These are phyloP conservation scores for Erythrophleum ivorense DNA, from an alignment of 331 rosid species.

Conservation along the genomic window DNA sequence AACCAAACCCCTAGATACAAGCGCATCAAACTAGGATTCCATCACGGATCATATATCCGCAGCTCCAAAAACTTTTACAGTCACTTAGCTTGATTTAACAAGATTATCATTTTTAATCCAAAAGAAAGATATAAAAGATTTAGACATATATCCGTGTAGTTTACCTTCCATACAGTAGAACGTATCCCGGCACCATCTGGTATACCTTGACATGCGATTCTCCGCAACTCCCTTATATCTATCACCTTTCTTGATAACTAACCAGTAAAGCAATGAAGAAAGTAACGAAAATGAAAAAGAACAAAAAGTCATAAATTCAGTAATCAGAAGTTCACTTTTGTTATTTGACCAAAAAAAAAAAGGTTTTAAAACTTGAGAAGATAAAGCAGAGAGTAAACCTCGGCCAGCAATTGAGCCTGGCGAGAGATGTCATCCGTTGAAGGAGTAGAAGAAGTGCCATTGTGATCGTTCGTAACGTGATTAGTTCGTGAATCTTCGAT, in stretches of 20 bases:
- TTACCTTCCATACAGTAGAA: constrained; percentile 92
- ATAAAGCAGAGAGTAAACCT: constrained; percentile 47
- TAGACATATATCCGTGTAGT: background rate
- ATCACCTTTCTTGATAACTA: constrained; percentile 82
- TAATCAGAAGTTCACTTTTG: background rate
- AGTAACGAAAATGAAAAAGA: constrained; percentile 11
- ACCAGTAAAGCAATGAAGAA: background rate
- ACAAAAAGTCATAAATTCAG: constrained; percentile 13
- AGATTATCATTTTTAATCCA: background rate
- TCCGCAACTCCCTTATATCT: constrained; percentile 69
- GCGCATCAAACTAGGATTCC: background rate
- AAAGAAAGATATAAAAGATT: background rate
- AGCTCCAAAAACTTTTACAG: background rate
- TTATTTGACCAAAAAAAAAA: background rate
- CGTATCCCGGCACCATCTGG: constrained; percentile 92
- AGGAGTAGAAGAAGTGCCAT: constrained; percentile 39
- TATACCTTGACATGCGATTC: constrained; percentile 83
- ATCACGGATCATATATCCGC: background rate
- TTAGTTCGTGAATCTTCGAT: constrained; percentile 44
- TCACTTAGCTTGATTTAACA: background rate
- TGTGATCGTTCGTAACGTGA: constrained; percentile 27
- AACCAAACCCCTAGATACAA: constrained; percentile 24
- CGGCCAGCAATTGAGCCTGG: constrained; percentile 79
- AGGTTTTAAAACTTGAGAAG: background rate
- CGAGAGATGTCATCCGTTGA: constrained; percentile 71